Evolutionary conservation across 208 protist genomes (phyloP).

Genomic region (Leishmania amazonensis): DNA sequence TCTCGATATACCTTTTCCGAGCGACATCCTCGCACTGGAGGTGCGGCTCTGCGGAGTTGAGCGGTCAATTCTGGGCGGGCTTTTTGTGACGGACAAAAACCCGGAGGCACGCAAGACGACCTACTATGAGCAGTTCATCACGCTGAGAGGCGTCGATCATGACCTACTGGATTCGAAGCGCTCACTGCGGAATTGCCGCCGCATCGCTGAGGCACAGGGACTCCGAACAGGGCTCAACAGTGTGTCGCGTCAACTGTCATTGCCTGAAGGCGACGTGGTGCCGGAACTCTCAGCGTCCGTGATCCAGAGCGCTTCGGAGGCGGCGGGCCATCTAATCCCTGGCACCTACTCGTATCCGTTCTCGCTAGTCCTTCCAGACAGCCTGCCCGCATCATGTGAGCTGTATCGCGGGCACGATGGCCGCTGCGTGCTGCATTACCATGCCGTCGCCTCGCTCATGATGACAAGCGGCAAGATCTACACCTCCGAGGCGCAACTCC

Average conservation of each 20-base stretch:
- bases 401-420: slow-evolving; percentile 31
- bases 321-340: slow-evolving; percentile 34
- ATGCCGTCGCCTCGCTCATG: slow-evolving; percentile 41
- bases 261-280: not conserved
- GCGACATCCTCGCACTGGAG: slow-evolving; percentile 43
- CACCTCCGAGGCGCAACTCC: slow-evolving; percentile 30
- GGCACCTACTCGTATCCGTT: slow-evolving; percentile 80
- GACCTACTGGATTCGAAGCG: slow-evolving; percentile 26
- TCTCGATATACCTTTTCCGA: slow-evolving; percentile 34
- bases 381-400: slow-evolving; percentile 46
- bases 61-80: slow-evolving; percentile 29
- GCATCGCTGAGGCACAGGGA: not conserved
- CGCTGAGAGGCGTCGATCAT: slow-evolving; percentile 39
- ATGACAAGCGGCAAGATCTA: slow-evolving; percentile 26
- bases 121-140: slow-evolving; percentile 66
- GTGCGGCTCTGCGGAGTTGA: slow-evolving; percentile 45
- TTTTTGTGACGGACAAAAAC: slow-evolving; percentile 34
- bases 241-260: not conserved
- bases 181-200: slow-evolving; percentile 2
- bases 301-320: not conserved
- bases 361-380: slow-evolving; percentile 44
- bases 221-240: not conserved
- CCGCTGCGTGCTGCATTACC: slow-evolving; percentile 43
- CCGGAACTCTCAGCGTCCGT: slow-evolving; percentile 10
- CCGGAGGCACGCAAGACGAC: slow-evolving; percentile 37